A percentile compares a stretch with the other conserved stretches of the same genome.
Conservation (phyloP, 495 filamentous ascomycete genomes). For the Hypoxylon trugodes region DNA sequence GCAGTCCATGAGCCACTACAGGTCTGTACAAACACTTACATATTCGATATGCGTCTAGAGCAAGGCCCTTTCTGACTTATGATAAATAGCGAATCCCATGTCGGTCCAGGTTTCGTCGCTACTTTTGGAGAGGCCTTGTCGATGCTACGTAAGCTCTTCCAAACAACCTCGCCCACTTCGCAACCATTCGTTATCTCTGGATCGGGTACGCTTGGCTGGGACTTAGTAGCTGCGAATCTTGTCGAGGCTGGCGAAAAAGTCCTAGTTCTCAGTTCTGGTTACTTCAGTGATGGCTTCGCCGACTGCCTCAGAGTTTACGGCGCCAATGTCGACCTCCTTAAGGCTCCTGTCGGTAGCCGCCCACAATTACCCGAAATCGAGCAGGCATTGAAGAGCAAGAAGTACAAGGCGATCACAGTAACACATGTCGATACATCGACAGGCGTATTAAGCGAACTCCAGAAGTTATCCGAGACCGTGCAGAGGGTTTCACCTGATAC, state of each 20-base stretch:
- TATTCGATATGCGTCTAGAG: not conserved
- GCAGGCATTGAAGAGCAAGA: conserved; percentile 82
- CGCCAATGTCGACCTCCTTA: conserved; percentile 85
- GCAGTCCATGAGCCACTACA: conserved; percentile 93
- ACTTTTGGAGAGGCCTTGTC: conserved; percentile 88
- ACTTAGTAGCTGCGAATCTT: conserved; percentile 90
- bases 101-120: conserved; percentile 85
- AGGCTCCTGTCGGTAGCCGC: conserved; percentile 85
- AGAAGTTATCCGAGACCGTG: conserved; percentile 81
- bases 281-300: conserved; percentile 96
- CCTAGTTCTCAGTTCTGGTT: conserved; percentile 92
- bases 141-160: conserved; percentile 91
- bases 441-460: conserved; percentile 89
- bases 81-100: conserved; percentile 84
- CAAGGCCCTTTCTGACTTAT: conserved; percentile 15
- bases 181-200: conserved; percentile 95
- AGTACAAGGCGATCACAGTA: conserved; percentile 90
- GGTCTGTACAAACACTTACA: conserved; percentile 62
- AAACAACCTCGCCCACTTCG: conserved; percentile 78
- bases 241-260: conserved; percentile 88
- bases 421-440: conserved; percentile 98
- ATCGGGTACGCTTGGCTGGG: conserved; percentile 96
- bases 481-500: conserved; percentile 88
- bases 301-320: conserved; percentile 92
- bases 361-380: conserved; percentile 89